Base-by-base conservation (phyloP, 2,329 filamentous ascomycete species). In the Fusarium citri region DNA sequence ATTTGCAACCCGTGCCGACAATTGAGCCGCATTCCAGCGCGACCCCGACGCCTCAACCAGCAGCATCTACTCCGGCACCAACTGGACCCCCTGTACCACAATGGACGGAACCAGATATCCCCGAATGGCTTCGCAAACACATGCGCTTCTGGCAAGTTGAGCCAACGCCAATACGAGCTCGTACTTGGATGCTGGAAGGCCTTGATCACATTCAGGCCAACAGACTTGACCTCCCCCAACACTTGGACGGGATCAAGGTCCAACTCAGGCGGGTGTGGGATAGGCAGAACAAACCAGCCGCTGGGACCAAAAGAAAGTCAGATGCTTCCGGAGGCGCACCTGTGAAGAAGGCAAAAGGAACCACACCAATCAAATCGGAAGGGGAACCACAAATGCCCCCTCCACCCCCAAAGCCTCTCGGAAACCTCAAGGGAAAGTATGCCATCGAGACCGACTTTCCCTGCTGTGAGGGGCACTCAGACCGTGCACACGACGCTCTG, bases 291-390 rank as follows among this genome's bases (percentile, higher is more conserved):
- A 31, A 6, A 20, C 9, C 14, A 0, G 7, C 2, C 1, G 5
- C 23, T 3, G 23, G 34, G 15, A 11, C 2, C 3, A 48, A 31
- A 16, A 12, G 20, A 10, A 31, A 47, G 15, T 20, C 23, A 12
- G n/a, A 45, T 2, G 3, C 2, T 2, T 10, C 3, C 0, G 6
- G 7, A 7, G 28, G 8, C 0, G 3, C 11, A 12, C 16, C 42
- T 14, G 26, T 22, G 14, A 16, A 60, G 43, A 59, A 4, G 25
- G 11, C 37, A 8, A 25, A 45, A 11, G 3, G 5, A 1, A 5
- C 8, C 26, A 22, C 23, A 1, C 5, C 3, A 3, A 18, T 51
- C 10, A 43, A 60, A 12, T 18, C 23, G 4, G 43, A 43, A 6
- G 15, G 12, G 15, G 4, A 2, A 8, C 1, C 8, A 20, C 2